phyloP scores from a whole-genome alignment of 1,284 basidiomycete genomes.

The Inonotus hispidus region DNA sequence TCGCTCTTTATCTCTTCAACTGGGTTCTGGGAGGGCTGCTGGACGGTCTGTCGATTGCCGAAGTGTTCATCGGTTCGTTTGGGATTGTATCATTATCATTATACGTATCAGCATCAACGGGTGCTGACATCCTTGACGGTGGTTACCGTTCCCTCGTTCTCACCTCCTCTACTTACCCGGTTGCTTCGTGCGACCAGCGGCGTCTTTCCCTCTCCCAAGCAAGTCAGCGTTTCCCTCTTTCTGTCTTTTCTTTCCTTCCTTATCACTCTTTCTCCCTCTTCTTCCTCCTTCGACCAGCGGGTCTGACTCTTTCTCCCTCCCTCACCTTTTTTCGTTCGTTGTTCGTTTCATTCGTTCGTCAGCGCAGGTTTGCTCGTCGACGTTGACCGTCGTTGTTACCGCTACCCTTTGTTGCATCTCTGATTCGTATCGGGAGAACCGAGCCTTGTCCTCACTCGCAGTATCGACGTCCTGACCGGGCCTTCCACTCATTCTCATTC shows the following conservation, averaged over 20 bases:
- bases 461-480: not conserved
- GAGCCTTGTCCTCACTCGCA: not conserved
- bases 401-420: not conserved
- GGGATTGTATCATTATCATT: too few relatives aligned
- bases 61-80: too few relatives aligned
- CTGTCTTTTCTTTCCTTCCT: not conserved
- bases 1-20: not conserved
- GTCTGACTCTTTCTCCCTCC: constrained; percentile 14
- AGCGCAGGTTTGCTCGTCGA: constrained; percentile 14
- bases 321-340: constrained; percentile 20
- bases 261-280: constrained; percentile 7
- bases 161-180: constrained; percentile 9
- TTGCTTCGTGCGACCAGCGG: constrained; percentile 5
- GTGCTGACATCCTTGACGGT: constrained; percentile 10
- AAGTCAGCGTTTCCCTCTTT: not conserved
- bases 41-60: not conserved
- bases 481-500: constrained; percentile 4
- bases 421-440: not conserved
- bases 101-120: constrained; percentile 4
- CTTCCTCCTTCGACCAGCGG: constrained; percentile 15
- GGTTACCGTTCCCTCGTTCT: constrained; percentile 15
- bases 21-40: not conserved
- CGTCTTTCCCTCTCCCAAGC: not conserved
- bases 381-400: constrained; percentile 16
- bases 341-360: constrained; percentile 25